Evolutionary conservation across 805 yeast species (phyloP).

Genomic region (Candida berthetii): DNA sequence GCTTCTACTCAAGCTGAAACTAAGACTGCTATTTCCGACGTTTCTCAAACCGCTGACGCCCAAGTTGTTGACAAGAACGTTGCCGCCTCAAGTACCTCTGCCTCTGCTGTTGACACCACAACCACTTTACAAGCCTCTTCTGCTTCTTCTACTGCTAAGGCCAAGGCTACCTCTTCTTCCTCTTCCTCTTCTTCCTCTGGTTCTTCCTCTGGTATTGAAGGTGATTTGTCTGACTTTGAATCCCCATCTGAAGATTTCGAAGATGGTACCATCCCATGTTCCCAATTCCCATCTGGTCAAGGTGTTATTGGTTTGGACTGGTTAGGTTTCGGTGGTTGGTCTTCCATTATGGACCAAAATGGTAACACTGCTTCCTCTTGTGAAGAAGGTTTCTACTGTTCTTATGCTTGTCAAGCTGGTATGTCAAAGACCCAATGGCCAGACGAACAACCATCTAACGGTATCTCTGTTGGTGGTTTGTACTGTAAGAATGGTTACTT

Average conservation of each 20-base stretch:
- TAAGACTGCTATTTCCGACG: constrained; percentile 4
- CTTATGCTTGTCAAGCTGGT: constrained; percentile 98
- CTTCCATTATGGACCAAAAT: constrained; percentile 57
- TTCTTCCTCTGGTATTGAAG: constrained; percentile 33
- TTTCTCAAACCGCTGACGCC: constrained; percentile 1
- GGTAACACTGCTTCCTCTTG: constrained; percentile 66
- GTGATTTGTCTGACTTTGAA: constrained; percentile 45
- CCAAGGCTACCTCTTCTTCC: constrained; percentile 19
- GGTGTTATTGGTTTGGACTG: constrained; percentile 75
- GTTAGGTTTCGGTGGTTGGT: constrained; percentile 48
- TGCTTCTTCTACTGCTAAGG: constrained; percentile 13
- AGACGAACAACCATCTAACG: constrained; percentile 73
- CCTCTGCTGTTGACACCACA: too few species aligned
- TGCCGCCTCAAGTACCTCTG: constrained; percentile 7
- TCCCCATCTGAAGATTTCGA: constrained; percentile 47
- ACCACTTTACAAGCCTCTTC: too few species aligned
- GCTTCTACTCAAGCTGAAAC: constrained; percentile 10
- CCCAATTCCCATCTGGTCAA: constrained; percentile 68
- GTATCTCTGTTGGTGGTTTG: constrained; percentile 93
- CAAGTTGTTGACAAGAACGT: constrained; percentile 8
- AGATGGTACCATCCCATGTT: constrained; percentile 69
- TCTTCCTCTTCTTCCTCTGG: constrained; percentile 25
- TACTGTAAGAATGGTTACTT: constrained; percentile 79
- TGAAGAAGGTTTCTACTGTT: constrained; percentile 88
- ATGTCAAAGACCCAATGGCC: constrained; percentile 99